Evolutionary conservation across 2,329 filamentous ascomycete genomes (phyloP).

Genomic region (Colletotrichum echinochloae): DNA sequence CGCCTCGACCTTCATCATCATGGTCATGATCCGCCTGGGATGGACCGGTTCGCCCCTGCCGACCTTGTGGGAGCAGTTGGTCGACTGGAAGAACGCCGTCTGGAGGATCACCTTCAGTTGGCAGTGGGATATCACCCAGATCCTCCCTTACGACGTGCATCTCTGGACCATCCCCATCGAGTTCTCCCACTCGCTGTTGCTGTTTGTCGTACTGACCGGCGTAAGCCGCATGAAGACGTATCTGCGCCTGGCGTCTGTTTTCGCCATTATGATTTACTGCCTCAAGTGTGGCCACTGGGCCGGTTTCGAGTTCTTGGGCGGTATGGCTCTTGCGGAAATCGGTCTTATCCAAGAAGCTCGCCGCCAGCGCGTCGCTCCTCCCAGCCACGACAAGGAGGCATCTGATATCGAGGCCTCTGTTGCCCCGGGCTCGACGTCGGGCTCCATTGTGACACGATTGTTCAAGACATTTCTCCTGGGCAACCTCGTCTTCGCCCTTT

Average conservation of each 20-base stretch:
- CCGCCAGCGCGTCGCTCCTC: slow-evolving; percentile 15
- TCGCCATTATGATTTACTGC: slow-evolving; percentile 53
- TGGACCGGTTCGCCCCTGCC: slow-evolving; percentile 46
- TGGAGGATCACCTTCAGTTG: slow-evolving; percentile 46
- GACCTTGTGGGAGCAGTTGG: slow-evolving; percentile 44
- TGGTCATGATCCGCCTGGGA: slow-evolving; percentile 50
- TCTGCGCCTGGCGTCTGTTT: slow-evolving; percentile 48
- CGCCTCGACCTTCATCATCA: slow-evolving; percentile 55
- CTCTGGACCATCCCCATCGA: slow-evolving; percentile 64
- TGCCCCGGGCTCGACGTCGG: slow-evolving; percentile 7
- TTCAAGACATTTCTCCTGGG: slow-evolving; percentile 44
- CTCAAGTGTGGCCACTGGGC: slow-evolving; percentile 56
- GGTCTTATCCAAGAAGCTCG: slow-evolving; percentile 51
- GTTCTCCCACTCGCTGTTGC: slow-evolving; percentile 58
- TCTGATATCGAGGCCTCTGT: slow-evolving; percentile 29
- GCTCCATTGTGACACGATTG: slow-evolving; percentile 31
- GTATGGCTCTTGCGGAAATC: slow-evolving; percentile 59
- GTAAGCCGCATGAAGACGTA: slow-evolving; percentile 50
- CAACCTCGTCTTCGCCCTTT: slow-evolving; percentile 48
- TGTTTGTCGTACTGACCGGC: slow-evolving; percentile 55
- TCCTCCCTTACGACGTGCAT: slow-evolving; percentile 54
- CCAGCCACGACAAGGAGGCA: slow-evolving; percentile 39
- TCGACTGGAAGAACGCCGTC: slow-evolving; percentile 46
- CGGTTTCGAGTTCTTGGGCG: slow-evolving; percentile 59
- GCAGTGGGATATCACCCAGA: slow-evolving; percentile 47